Base-by-base conservation (phyloP, 768 basidiomycete genomes). In the Leccinum ochraceum region DNA sequence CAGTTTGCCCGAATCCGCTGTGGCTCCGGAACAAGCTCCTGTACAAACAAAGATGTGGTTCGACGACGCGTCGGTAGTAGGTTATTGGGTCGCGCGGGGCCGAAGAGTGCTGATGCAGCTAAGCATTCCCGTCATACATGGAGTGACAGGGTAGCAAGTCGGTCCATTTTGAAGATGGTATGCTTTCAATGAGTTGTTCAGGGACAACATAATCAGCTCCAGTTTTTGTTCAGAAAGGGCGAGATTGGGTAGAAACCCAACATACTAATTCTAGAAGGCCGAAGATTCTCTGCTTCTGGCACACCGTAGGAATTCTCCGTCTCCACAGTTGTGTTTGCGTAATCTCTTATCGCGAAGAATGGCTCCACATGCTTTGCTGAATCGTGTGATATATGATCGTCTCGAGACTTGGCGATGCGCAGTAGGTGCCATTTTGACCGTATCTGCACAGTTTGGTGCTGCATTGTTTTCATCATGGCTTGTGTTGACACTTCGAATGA, bases 51-150 rank as follows among this genome's bases (percentile, higher is more conserved):
- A 59, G 58, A 70, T 74, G 69, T 90, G 89, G 88, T 89, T 85
- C 62, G 79, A 83, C 51, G 73, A 85, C 34, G 58, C 70, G 6
- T 67, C 58, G 17, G 72, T 77, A 9, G 36, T 85, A 59, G 55
- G 60, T 16, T 77, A 78, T 63, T 90, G 89, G 89, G 83, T 79
- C 1, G 64, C 63, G 39, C 71, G 76, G 13, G 89, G 89, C 5
- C 76, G 81, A 22, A 67, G 64, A 52, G 82, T 83, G n/a, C 69
- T 88, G 57, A 68, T 70, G 4, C 77, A 68, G 60, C 69, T 89
- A 36, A 79, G 76, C 10, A 82, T 90, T 44, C 74, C 76, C 22
- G 68, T 78, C 3, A 69, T 69, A 32, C 77, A 79, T 69, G 87
- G 86, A 0, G 68, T 84, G 14, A 70, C 63, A 6, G 66, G 62